These are phyloP conservation scores for Pseudohyphozyma bogoriensis DNA, from an alignment of 768 basidiomycete genomes.

Conservation along the genomic window DNA sequence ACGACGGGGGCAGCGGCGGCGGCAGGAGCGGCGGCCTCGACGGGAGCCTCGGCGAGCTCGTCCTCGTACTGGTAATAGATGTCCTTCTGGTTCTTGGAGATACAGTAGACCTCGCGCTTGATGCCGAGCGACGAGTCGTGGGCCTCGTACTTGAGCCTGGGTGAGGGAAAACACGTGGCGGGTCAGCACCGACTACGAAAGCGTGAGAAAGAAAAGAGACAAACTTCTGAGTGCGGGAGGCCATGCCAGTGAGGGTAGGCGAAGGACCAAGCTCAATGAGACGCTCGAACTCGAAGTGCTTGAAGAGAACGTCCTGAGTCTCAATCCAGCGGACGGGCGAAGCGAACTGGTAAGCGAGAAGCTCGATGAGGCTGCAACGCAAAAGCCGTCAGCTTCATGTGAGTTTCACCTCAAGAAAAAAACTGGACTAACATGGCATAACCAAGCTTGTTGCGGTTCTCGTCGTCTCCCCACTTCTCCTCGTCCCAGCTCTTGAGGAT, in stretches of 20 bases:
- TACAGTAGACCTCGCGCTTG: slow-evolving; percentile 73
- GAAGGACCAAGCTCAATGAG: slow-evolving; percentile 93
- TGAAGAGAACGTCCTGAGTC: slow-evolving; percentile 91
- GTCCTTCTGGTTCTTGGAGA: slow-evolving; percentile 90
- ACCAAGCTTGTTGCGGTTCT: slow-evolving; percentile 83
- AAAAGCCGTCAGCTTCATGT: background rate
- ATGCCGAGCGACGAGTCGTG: slow-evolving; percentile 74
- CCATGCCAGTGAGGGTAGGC: slow-evolving; percentile 93
- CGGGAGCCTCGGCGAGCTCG: slow-evolving; percentile 48
- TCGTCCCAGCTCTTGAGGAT: slow-evolving; percentile 90
- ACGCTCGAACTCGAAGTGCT: slow-evolving; percentile 74
- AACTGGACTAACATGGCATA: slow-evolving; percentile 56
- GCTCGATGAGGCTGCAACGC: slow-evolving; percentile 61
- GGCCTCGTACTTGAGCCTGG: slow-evolving; percentile 66
- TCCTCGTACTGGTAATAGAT: slow-evolving; percentile 98
- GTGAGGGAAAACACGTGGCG: background rate
- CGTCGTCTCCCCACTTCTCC: slow-evolving; percentile 69
- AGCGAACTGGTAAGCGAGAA: slow-evolving; percentile 94
- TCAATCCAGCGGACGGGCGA: slow-evolving; percentile 99
- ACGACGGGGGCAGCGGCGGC: slow-evolving; percentile 43
- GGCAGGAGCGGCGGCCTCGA: slow-evolving; percentile 39
- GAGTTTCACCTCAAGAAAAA: too few relatives aligned
- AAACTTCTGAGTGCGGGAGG: slow-evolving; percentile 73
- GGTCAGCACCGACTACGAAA: slow-evolving; percentile 27
- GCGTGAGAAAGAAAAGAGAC: background rate